Evolutionary conservation across 1,284 basidiomycete genomes (phyloP).

Genomic region (Malassezia furfur): DNA sequence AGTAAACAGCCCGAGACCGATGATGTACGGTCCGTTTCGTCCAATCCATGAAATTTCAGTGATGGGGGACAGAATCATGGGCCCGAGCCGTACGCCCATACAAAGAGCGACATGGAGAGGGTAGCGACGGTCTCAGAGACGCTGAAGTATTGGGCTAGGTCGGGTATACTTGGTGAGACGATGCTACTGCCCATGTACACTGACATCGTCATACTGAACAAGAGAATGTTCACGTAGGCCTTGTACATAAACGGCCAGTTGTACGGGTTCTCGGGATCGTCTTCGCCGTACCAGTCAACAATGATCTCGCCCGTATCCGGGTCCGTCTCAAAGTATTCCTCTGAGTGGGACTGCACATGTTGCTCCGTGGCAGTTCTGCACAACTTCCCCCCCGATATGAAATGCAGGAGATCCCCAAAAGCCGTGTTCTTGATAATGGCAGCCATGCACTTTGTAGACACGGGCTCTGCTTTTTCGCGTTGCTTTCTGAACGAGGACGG

Average conservation of each 20-base stretch:
- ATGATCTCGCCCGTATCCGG: conserved; percentile 24
- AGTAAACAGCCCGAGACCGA: conserved; percentile 16
- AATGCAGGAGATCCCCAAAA: neutral
- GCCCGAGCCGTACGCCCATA: conserved; percentile 25
- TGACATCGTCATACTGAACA: conserved; percentile 50
- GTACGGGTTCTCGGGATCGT: conserved; percentile 43
- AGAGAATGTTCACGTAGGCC: conserved; percentile 31
- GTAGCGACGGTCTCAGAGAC: conserved; percentile 19
- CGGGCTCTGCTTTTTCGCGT: too few relatives aligned
- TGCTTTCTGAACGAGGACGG: too few relatives aligned
- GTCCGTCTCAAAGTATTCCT: neutral
- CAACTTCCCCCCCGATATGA: neutral
- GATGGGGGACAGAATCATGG: conserved; percentile 43
- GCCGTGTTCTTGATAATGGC: neutral
- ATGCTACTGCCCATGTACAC: conserved; percentile 44
- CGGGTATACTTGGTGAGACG: conserved; percentile 52
- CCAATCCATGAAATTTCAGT: conserved; percentile 41
- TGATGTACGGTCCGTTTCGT: conserved; percentile 20
- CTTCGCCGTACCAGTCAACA: conserved; percentile 49
- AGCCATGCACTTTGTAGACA: too few relatives aligned
- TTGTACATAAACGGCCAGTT: conserved; percentile 44
- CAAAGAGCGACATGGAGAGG: conserved; percentile 29
- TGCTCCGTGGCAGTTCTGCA: neutral
- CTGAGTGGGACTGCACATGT: neutral
- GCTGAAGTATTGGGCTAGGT: conserved; percentile 40